Evolutionary conservation across 129 eudicot species (phyloP).

Genomic region (Centrapalus pauciflorus): DNA sequence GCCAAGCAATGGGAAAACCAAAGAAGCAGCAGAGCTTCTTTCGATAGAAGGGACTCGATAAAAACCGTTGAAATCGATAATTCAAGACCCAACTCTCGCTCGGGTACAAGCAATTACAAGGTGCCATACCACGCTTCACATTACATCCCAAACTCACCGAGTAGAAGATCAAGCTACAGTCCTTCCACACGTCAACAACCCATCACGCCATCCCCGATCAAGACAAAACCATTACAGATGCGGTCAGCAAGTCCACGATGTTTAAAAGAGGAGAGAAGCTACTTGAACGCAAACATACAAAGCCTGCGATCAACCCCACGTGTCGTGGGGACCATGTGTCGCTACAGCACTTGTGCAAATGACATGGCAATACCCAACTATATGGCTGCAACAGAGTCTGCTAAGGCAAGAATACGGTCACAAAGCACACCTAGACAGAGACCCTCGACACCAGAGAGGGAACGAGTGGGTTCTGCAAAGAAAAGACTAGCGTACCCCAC

Average conservation of each 20-base stretch:
- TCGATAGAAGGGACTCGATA: constrained; percentile 48
- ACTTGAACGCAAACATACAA: constrained; percentile 72
- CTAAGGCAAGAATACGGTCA: constrained; percentile 68
- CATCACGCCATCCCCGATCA: constrained; percentile 49
- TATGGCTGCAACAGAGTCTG: constrained; percentile 90
- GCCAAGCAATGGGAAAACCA: constrained; percentile 58
- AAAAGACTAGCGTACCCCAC: constrained; percentile 70
- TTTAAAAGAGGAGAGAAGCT: constrained; percentile 50
- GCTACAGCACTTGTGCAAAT: constrained; percentile 36
- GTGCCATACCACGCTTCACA: constrained; percentile 35
- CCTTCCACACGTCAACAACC: constrained; percentile 40
- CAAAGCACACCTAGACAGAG: constrained; percentile 87
- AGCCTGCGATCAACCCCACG: constrained; percentile 47
- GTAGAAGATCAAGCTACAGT: constrained; percentile 35
- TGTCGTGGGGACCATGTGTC: constrained; percentile 20
- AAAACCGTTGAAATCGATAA: constrained; percentile 64
- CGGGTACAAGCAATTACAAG: constrained; percentile 25
- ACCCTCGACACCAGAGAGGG: constrained; percentile 72
- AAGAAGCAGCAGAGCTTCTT: constrained; percentile 44
- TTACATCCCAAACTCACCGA: constrained; percentile 36
- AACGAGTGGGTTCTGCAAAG: constrained; percentile 54
- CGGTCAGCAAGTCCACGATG: constrained; percentile 70
- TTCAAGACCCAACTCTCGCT: constrained; percentile 28
- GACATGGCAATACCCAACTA: constrained; percentile 60
- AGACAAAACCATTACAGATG: constrained; percentile 40